Conservation (phyloP, 2,329 filamentous ascomycete genomes). For the Mycocentrospora acerina region DNA sequence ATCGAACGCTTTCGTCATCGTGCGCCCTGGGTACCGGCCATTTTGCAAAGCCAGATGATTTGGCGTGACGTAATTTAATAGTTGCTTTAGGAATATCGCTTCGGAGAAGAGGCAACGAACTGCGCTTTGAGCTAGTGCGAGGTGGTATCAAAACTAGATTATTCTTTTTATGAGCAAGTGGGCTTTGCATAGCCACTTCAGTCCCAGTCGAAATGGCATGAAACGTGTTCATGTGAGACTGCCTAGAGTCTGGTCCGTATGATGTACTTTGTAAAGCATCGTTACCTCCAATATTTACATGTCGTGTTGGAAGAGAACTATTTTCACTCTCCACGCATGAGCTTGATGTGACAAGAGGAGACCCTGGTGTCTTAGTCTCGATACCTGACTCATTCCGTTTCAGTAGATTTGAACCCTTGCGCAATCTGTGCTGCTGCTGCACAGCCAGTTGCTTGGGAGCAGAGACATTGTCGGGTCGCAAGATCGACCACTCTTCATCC, state of each 20-base stretch:
- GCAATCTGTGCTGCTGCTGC: slow-evolving; percentile 8
- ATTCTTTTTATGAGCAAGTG: slow-evolving; percentile 5
- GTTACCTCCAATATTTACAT: too few species aligned
- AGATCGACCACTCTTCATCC: slow-evolving; percentile 29
- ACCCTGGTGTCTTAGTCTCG: too few species aligned
- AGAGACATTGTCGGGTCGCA: slow-evolving; percentile 25
- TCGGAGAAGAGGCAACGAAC: slow-evolving; percentile 9
- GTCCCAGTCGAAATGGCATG: slow-evolving; percentile 13
- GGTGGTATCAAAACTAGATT: slow-evolving; percentile 7
- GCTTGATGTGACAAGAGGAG: too few species aligned
- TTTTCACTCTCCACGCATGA: too few species aligned
- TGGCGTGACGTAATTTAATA: slow-evolving; percentile 1
- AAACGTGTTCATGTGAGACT: slow-evolving; percentile 7
- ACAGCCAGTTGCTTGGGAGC: not conserved
- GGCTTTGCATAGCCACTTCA: slow-evolving; percentile 7
- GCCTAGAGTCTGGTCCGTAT: slow-evolving; percentile 1
- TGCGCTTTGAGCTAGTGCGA: slow-evolving; percentile 19
- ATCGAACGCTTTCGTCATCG: too few species aligned
- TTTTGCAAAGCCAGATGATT: slow-evolving; percentile 8
- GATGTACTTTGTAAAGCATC: too few species aligned
- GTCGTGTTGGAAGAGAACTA: not conserved
- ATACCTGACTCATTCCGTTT: not conserved
- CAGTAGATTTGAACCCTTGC: slow-evolving; percentile 2
- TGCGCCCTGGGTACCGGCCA: slow-evolving; percentile 14
- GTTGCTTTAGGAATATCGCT: not conserved